These are phyloP conservation scores for Talaromyces sp. DNA, from an alignment of 2,329 filamentous ascomycete genomes.

Conservation along the genomic window DNA sequence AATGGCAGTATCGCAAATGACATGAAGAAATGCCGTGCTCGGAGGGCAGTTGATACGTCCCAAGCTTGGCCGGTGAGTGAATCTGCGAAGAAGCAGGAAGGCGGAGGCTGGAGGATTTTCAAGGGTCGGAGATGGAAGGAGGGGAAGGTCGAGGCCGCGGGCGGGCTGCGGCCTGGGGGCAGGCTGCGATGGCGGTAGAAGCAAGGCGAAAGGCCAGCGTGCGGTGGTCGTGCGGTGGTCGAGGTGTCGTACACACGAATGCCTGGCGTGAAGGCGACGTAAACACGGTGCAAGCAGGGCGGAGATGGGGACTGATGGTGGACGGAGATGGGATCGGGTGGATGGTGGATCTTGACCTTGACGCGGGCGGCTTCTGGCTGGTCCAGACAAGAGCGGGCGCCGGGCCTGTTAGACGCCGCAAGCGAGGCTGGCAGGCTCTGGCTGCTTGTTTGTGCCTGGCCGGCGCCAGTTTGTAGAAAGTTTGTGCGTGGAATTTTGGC, in stretches of 20 bases:
- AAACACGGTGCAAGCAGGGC: slow-evolving; percentile 12
- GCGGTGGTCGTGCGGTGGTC: background rate
- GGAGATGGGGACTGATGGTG: slow-evolving; percentile 8
- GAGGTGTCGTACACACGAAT: background rate
- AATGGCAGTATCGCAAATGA: slow-evolving; percentile 3
- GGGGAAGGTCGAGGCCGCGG: slow-evolving; percentile 10
- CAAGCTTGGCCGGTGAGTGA: slow-evolving; percentile 2
- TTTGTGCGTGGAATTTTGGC: background rate
- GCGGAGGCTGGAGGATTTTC: background rate
- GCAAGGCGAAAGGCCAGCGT: background rate
- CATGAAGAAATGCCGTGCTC: slow-evolving; percentile 3
- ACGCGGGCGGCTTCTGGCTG: slow-evolving; percentile 31
- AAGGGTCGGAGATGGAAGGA: slow-evolving; percentile 9
- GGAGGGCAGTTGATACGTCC: background rate
- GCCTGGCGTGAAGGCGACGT: background rate
- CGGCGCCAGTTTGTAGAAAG: background rate
- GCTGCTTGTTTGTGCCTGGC: background rate
- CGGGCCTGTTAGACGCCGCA: slow-evolving; percentile 32
- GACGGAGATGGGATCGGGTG: slow-evolving; percentile 19
- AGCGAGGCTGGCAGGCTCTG: slow-evolving; percentile 21
- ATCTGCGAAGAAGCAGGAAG: slow-evolving; percentile 10
- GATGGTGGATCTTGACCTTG: slow-evolving; percentile 23
- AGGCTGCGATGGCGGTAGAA: slow-evolving; percentile 1
- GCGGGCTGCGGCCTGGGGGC: slow-evolving; percentile 8
- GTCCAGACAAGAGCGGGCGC: slow-evolving; percentile 30